These are phyloP conservation scores for Colletotrichum sp. DNA, from an alignment of 2,329 filamentous ascomycete species.

Conservation along the genomic window DNA sequence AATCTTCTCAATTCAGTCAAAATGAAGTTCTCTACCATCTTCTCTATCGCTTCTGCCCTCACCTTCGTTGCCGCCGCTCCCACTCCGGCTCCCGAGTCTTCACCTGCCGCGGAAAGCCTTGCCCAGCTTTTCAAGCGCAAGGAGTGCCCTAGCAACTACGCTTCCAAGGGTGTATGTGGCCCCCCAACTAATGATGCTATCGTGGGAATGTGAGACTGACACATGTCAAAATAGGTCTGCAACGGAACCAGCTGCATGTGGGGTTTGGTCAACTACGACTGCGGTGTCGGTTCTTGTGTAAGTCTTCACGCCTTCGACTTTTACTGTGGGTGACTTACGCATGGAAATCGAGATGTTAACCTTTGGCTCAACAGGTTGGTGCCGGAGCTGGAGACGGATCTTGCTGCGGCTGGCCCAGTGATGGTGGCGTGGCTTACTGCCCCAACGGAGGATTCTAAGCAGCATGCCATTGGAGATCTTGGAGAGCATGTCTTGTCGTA, in stretches of 20 bases:
- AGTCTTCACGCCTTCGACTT: not conserved
- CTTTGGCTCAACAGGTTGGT: not conserved
- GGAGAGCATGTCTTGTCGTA: not conserved
- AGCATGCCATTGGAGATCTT: not conserved
- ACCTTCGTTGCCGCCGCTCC: not conserved
- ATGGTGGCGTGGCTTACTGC: not conserved
- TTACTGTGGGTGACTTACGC: accelerated
- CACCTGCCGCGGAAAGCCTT: not conserved
- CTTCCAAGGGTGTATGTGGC: not conserved
- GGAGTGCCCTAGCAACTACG: not conserved
- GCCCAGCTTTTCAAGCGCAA: not conserved
- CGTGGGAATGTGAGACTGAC: not conserved
- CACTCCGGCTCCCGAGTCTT: not conserved
- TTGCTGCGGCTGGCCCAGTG: not conserved
- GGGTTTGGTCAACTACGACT: not conserved
- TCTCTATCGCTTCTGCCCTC: not conserved
- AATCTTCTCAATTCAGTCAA: not conserved
- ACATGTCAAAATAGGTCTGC: not conserved
- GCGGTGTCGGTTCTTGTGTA: not conserved
- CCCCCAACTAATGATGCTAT: not conserved
- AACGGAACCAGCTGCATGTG: not conserved
- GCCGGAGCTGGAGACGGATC: not conserved
- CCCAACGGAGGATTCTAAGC: not conserved
- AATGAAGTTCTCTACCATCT: not conserved
- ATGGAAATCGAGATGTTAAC: not conserved